Evolutionary conservation across 2,329 filamentous ascomycete genomes (phyloP), one percentile per base, ranked within the genome.

Genomic region (Aureobasidium subglaciale): DNA sequence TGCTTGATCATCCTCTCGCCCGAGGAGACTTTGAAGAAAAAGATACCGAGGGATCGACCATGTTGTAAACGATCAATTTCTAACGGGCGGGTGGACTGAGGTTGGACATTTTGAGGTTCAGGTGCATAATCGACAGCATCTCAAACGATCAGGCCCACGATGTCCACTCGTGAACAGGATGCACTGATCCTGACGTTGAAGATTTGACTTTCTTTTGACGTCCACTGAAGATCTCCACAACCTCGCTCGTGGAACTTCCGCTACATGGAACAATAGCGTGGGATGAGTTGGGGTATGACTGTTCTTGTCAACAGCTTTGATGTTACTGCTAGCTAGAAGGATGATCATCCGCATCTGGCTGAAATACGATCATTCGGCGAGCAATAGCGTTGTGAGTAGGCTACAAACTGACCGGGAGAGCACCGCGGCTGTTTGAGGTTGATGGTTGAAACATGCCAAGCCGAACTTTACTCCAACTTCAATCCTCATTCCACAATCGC

Each of bases 241-340:
- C 22, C 6, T 35, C 22, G 45, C 11, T 46, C 16, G 20, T 34
- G n/a, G n/a, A 13, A 8, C 11, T 27, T 24, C 34, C 46, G 46
- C 46, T 27, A 29, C 32, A 24, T 50, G 46, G 32, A 50, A 50
- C 46, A 38, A 50, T 50, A 50, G 46, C 16, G 32, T 38, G n/a
- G 8, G 9, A 24, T 25, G 15, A 24, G 22, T 24, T 20, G 46
- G 46, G 46, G 22, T 15, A 37, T 13, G 32, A 18, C 7, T 48
- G 18, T 15, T 35, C 16, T 34, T 15, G 34, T 5, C 27, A 34
- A 13, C 5, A 24, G 32, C 45, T 16, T 15, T 50, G 18, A 25
- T n/a, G 7, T 11, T 2, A 15, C 18, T 15, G 10, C 32, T 25
- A 22, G 15, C n/a, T 13, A n/a, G n/a, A 29, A 38, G 25, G 34